Conservation (phyloP, 2,329 filamentous ascomycete species). For the Alternaria solani region DNA sequence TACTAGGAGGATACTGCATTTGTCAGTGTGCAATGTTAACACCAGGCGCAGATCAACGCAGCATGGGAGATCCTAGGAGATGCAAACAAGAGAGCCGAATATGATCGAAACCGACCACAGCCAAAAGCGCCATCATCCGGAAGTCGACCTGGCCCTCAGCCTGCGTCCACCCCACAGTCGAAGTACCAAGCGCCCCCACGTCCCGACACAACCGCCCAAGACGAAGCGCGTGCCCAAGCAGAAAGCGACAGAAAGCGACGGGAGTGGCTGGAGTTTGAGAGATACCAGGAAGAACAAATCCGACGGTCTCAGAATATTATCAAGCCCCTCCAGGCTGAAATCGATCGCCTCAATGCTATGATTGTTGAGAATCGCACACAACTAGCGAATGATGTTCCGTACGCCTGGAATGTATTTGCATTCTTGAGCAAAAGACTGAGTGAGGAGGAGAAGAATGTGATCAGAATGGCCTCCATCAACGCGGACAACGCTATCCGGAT, state of each 20-base stretch:
- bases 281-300: conserved; percentile 3
- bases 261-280: conserved; percentile 13
- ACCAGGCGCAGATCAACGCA: conserved; percentile 5
- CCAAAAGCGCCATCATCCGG: neutral
- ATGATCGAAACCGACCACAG: conserved; percentile 1
- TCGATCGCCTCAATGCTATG: neutral
- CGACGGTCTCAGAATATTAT: neutral
- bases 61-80: conserved; percentile 14
- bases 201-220: conserved; percentile 1
- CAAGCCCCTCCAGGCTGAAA: neutral
- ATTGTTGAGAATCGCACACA: neutral
- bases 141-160: neutral
- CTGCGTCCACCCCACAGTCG: neutral
- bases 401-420: conserved; percentile 6
- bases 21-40: neutral
- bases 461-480: neutral
- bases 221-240: conserved; percentile 6
- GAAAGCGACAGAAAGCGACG: conserved; percentile 9
- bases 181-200: neutral
- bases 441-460: conserved; percentile 8
- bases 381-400: neutral
- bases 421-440: conserved; percentile 1
- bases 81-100: neutral
- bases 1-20: neutral
- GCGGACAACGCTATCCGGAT: neutral